Percentiles rank a stretch among this genome's conserved stretches.
Conservation (phyloP, 176 grass and related monocot genomes). For the bread wheat (Triticum aestivum) region IWGSC_CS_RefSeq_v2.1 NC_057808.1:429155277-429155776, state of each 20-base stretch:
- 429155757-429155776: background rate
- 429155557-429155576: background rate
- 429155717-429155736: background rate
- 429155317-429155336: background rate
- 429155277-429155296: background rate
- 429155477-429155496: conserved; percentile 41
- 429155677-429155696: too few relatives aligned
- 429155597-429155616: background rate
- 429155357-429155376: background rate
- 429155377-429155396: conserved; percentile 31
- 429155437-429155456: conserved; percentile 94
- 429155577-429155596: conserved; percentile 1
- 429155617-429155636: background rate
- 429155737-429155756: background rate
- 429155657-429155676: background rate
- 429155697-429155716: background rate
- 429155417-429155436: conserved; percentile 85
- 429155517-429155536: background rate
- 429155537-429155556: background rate
- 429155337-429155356: background rate
- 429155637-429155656: background rate
- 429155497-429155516: conserved; percentile 37
- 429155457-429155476: conserved; percentile 46
- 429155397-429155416: conserved; percentile 81
- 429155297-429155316: background rate